Evolutionary conservation across 495 filamentous ascomycete genomes (phyloP), one percentile per base, ranked within the genome.

Genomic region (Baudoinia panamericana): DNA sequence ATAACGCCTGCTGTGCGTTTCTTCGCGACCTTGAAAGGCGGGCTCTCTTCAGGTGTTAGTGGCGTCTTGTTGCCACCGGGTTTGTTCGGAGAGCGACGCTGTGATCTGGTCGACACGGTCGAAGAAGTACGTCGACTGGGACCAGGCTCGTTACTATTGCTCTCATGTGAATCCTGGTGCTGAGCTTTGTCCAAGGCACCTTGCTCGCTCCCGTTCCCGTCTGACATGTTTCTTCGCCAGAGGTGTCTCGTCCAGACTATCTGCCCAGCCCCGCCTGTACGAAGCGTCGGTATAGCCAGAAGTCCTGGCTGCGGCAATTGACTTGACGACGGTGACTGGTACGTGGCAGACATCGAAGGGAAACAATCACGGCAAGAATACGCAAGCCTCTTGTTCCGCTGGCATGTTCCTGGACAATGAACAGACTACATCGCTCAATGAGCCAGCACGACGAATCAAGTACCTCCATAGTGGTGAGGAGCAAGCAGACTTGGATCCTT

Each of bases 1-100:
- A 57, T 30, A 18, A 47, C 36, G 25, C 29, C 31, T 5, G 51
- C 48, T 23, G 31, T 50, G 10, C 56, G 45, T 41, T 60, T 60
- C 36, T 51, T 38, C 23, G 46, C 53, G 2, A 42, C 17, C 8
- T 39, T 31, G 17, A 49, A 51, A 9, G 47, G 48, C 13, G 49
- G 42, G 15, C 32, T 42, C 18, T 45, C 45, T 31, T 54, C 47
- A 6, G 51, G 51, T 12, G 51, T 54, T 39, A 47, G 45, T 33
- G 51, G 51, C 13, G 46, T 50, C 21, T 43, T 50, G 11, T 42
- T 43, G 9, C 22, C 39, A 17, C 19, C 24, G 2, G 41, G 40
- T 4, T 34, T 42, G 33, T 38, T 43, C 13, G 42, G 29, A 17
- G 51, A 46, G 33, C 13, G 42, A 21, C 40, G 30, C 13, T 29